Base-by-base conservation (phyloP, 352 stramenopile species). In the Pythium periplocum region DNA sequence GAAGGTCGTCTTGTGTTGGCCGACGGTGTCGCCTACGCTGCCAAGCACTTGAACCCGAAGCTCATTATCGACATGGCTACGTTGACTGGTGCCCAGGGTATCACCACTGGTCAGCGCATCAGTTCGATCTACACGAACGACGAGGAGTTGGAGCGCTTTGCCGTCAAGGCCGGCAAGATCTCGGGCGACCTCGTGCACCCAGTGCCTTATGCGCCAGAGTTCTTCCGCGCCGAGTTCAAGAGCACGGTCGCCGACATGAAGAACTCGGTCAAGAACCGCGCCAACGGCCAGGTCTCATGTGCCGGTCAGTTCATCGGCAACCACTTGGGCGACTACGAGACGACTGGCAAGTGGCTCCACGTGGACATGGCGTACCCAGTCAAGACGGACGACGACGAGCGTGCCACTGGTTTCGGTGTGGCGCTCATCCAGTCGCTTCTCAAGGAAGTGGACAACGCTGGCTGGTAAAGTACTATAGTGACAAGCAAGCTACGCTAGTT, bases 41-140 rank as follows among this genome's bases (percentile, higher is more conserved):
- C 82, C 38, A 93, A 96, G 55, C 87, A 98, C 69, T 71, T 98
- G 36, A 83, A 94, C 50, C 73, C 86, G 34, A 75, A 85, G 49
- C 67, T 97, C 34, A 75, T 98, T n/a, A 66, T 98, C n/a, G 93
- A 98, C 64, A 97, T 98, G 90, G 94, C 94, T 5, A 98, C 96
- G 17, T 68, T 98, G 12, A 98, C 96, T 2, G 96, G 96, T 30
- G 96, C 96, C 0, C 94, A 98, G 63, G 73, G 94, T 10, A 89
- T 98, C 30, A 69, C 86, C 7, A 98, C 94, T 9, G 94, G 96
- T 26, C 83, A 93, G 41, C 76, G 83, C n/a, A 93, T 97, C 62
- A 90, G 86, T n/a, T 86, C 81, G 5, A 83, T 98, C 45, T 94
- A 97, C 53, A 83, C 80, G 40, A 98, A 98, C 71, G 67, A 89